Evolutionary conservation across 2,329 filamentous ascomycete genomes (phyloP).

Genomic region (Trichoderma hamatum): DNA sequence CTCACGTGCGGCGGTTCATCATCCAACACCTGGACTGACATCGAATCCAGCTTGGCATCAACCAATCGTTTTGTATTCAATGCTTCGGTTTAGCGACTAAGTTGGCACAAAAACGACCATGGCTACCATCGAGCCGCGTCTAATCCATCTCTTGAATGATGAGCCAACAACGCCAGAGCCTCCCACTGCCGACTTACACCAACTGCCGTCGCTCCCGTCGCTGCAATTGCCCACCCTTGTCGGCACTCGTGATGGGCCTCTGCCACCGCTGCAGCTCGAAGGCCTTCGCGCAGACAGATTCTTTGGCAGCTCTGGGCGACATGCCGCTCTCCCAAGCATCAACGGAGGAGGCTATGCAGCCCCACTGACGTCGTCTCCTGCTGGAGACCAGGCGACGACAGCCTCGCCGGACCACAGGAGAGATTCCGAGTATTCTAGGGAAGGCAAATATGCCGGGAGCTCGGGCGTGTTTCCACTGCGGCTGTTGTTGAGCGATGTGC

Average conservation of each 20-base stretch:
- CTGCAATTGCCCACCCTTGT: slow-evolving; percentile 48
- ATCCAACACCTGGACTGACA: neutral
- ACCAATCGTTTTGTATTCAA: slow-evolving; percentile 30
- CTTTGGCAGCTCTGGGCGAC: slow-evolving; percentile 22
- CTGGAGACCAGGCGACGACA: slow-evolving; percentile 30
- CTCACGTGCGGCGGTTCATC: neutral
- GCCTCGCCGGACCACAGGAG: slow-evolving; percentile 32
- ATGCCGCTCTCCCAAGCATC: slow-evolving; percentile 7
- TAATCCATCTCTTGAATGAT: slow-evolving; percentile 67
- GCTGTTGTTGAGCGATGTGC: slow-evolving; percentile 44
- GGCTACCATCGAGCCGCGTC: slow-evolving; percentile 68
- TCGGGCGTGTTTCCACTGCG: slow-evolving; percentile 44
- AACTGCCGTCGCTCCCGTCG: slow-evolving; percentile 54
- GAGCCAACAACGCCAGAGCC: slow-evolving; percentile 50
- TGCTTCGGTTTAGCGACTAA: slow-evolving; percentile 34
- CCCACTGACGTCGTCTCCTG: slow-evolving; percentile 27
- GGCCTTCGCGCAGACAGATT: slow-evolving; percentile 46
- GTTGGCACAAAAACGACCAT: slow-evolving; percentile 48
- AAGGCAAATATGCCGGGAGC: slow-evolving; percentile 34
- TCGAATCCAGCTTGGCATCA: neutral
- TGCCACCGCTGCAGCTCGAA: slow-evolving; percentile 58
- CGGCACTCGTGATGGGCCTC: slow-evolving; percentile 42
- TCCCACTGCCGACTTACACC: slow-evolving; percentile 42
- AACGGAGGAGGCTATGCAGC: slow-evolving; percentile 17
- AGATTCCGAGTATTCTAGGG: slow-evolving; percentile 30